These are phyloP conservation scores for Paraphoma chrysanthemicola DNA, from an alignment of 2,329 filamentous ascomycete genomes.

Conservation along the genomic window DNA sequence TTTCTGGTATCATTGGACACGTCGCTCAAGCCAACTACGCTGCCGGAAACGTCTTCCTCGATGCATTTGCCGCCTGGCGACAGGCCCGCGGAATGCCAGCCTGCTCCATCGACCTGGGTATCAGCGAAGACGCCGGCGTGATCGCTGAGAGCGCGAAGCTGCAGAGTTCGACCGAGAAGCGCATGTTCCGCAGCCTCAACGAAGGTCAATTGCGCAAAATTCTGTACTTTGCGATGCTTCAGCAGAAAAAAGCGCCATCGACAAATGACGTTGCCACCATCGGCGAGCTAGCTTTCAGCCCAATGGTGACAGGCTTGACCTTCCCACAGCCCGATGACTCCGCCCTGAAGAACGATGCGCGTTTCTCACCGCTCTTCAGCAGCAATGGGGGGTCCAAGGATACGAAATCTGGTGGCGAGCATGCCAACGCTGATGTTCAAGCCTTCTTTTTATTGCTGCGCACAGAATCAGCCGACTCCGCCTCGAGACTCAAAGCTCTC, in stretches of 20 bases:
- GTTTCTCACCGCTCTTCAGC: not conserved
- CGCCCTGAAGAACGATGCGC: not conserved
- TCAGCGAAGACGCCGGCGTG: not conserved
- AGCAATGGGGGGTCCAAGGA: too few relatives aligned
- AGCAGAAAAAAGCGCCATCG: not conserved
- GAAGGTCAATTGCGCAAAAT: not conserved
- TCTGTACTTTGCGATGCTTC: not conserved
- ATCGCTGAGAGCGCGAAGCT: not conserved
- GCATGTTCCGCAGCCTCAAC: not conserved
- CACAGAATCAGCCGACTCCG: not conserved
- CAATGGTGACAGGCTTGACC: not conserved
- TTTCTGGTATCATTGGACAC: conserved; percentile 30
- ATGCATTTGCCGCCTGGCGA: conserved; percentile 28
- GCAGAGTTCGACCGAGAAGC: not conserved
- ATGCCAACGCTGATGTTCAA: not conserved
- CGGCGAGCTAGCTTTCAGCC: not conserved
- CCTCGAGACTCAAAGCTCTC: not conserved
- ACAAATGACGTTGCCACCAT: not conserved
- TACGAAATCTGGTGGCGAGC: not conserved
- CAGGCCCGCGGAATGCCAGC: conserved; percentile 41
- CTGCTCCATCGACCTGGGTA: conserved; percentile 54
- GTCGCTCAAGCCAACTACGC: conserved; percentile 55
- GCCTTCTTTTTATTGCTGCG: not conserved
- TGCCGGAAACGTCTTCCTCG: conserved; percentile 51
- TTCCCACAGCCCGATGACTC: not conserved